These are phyloP conservation scores for Jatropha curcas DNA, from an alignment of 345 rosid genomes.

Conservation along the genomic window DNA sequence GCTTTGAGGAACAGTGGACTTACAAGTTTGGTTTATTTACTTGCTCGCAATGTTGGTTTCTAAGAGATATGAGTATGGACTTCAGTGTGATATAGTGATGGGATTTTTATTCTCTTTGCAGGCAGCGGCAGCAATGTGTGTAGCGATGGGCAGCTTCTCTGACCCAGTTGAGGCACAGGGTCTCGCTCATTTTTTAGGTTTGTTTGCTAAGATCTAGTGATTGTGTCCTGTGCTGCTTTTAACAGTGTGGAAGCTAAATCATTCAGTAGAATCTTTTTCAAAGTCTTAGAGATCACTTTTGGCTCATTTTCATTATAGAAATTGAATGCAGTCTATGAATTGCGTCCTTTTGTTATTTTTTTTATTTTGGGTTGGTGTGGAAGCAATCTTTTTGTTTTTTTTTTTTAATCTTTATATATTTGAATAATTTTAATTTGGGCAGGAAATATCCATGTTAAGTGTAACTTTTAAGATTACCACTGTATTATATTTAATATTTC, in stretches of 20 bases:
- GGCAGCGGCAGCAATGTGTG: constrained; percentile 99
- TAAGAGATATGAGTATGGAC: neutral
- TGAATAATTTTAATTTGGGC: neutral
- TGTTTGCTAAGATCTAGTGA: neutral
- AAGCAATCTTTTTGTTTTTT: neutral
- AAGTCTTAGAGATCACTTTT: neutral
- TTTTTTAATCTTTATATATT: no score
- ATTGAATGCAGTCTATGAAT: neutral
- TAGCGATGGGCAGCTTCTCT: constrained; percentile 92
- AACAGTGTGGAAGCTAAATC: neutral
- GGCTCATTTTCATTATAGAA: no score
- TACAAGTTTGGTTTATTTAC: neutral
- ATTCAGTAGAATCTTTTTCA: neutral
- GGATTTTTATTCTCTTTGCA: constrained; percentile 25
- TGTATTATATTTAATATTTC: neutral
- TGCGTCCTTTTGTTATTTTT: no score
- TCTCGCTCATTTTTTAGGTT: constrained; percentile 95
- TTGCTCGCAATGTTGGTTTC: neutral
- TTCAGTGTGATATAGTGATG: neutral
- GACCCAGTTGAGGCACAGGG: constrained; percentile 98
- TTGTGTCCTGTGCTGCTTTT: neutral
- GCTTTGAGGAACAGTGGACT: neutral
- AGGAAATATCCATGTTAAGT: neutral
- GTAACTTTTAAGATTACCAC: neutral
- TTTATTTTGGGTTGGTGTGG: neutral